Base-by-base conservation (phyloP, 2,329 filamentous ascomycete genomes). In the Cordyceps pruinosa region DNA sequence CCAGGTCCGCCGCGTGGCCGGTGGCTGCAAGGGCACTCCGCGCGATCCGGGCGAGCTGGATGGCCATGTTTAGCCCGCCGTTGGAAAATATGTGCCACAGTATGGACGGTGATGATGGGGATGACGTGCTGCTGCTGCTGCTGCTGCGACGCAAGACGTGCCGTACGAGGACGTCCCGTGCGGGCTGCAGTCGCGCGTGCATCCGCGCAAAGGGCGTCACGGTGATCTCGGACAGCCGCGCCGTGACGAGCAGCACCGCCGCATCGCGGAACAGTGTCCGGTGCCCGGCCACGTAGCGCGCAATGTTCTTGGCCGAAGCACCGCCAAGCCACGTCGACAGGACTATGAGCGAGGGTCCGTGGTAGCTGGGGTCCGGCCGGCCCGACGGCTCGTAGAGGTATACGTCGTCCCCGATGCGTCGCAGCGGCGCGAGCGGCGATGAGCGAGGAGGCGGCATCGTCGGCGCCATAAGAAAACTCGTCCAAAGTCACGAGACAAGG, bases 291-390 rank as follows among this genome's bases (percentile, higher is more conserved):
- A 59, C 45, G n/a, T 59, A 59, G 25, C 19, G 45, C 9, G 23
- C 32, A 7, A 59, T 47, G 8, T 51, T 49, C 21, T 39, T 50
- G 10, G 46, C 34, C 26, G 57, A 44, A 12, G 57, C 45, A 13
- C 57, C 57, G 2, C 57, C 57, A 19, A 59, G 52, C 57, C 57
- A 59, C 8, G 57, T 59, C 28, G 23, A 25, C 46, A 59, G 7
- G 23, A 59, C 46, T 5, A 59, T 56, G 37, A 59, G 46, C 8
- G 49, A 53, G 3, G 56, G 56, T 0, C 49, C 56, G 25, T 35
- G 32, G 35, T 42, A 47, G 9, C 30, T 37, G 1, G 48, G 21
- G 12, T 57, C 54, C 7, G 46, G 5, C 19, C 46, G 37, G 9
- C 35, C 46, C 23, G 42, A 28, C 25, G 56, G 56, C 28, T 58